These are phyloP conservation scores for Mitragyna speciosa DNA, from an alignment of 257 asterid species.

Conservation along the genomic window DNA sequence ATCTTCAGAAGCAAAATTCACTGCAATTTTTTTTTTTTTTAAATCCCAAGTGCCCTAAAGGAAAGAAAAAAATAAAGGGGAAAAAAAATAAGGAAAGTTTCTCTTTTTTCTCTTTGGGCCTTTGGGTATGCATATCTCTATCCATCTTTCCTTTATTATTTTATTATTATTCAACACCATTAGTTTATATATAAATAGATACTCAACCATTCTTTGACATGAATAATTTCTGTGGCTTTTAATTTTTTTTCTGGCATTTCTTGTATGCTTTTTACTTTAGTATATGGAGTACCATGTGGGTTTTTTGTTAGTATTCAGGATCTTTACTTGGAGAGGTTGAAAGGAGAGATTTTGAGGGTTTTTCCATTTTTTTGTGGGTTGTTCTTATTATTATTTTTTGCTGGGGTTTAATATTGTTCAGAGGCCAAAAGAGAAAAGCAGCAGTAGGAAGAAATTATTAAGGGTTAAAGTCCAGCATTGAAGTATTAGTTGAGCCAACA, in stretches of 20 bases:
- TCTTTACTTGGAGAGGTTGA: constrained; percentile 1
- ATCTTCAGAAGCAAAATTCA: background rate
- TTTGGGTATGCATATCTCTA: constrained; percentile 3
- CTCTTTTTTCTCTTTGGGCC: background rate
- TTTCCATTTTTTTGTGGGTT: background rate
- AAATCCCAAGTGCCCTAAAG: constrained; percentile 14
- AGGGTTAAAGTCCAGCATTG: constrained; percentile 45
- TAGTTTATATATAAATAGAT: background rate
- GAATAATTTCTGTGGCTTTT: background rate
- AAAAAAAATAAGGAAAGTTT: background rate
- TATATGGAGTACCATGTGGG: background rate
- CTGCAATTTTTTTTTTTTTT: no score
- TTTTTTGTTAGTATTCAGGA: constrained; percentile 1
- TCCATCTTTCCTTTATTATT: background rate
- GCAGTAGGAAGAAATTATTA: constrained; percentile 20
- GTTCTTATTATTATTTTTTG: background rate
- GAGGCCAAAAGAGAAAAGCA: constrained; percentile 30
- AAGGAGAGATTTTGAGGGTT: background rate
- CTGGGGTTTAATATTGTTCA: constrained; percentile 4
- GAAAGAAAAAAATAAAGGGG: background rate
- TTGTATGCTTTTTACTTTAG: background rate
- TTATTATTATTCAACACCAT: constrained; percentile 1
- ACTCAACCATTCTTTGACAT: background rate
- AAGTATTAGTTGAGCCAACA: constrained; percentile 32
- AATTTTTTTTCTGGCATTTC: background rate